Evolutionary conservation across 2,329 filamentous ascomycete species (phyloP), one percentile per base, ranked within the genome.

Genomic region (Fusarium sp.): DNA sequence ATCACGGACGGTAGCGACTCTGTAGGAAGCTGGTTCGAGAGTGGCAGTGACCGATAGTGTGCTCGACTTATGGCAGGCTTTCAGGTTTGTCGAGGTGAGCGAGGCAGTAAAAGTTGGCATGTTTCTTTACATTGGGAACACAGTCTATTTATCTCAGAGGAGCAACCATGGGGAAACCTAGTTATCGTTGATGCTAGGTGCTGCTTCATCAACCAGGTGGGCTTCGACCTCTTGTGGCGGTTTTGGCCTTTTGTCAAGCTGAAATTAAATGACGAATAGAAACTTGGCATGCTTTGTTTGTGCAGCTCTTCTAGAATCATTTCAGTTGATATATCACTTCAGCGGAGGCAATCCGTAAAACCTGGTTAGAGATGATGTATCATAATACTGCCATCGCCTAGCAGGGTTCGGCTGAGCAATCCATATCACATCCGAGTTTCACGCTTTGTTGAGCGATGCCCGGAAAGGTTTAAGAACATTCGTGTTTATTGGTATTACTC

Each of bases 401-500:
- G 17, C 31, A 39, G 31, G 32, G 10, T 33, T 19, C 14, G 17
- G n/a, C 17, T 11, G 23, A 48, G 42, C 31, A 31, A 3, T 15
- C 27, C 23, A 14, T 5, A 33, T 27, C 35, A 25, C 8, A 13
- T 8, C 6, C 3, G 27, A 9, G 15, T 31, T 49, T 39, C 27
- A 25, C 25, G 27, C 41, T 65, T 62, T 62, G 25, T 45, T 58
- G 9, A 46, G 10, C 8, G 33, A 11, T 15, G 11, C 21, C 11
- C 32, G 17, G n/a, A 17, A 47, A n/a, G 11, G 13, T 11, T 45
- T 21, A 25, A 36, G 23, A 43, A 37, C 14, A 32, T 35, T 60
- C 31, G 17, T 58, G 39, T 62, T 57, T 23, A 44, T 48, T 64
- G 51, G 31, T 61, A 69, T 65, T 70, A 70, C 55, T 62, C 51